Evolutionary conservation across 192 early-diverging fungal genomes (phyloP).

Genomic region (Coemansia sp.): DNA sequence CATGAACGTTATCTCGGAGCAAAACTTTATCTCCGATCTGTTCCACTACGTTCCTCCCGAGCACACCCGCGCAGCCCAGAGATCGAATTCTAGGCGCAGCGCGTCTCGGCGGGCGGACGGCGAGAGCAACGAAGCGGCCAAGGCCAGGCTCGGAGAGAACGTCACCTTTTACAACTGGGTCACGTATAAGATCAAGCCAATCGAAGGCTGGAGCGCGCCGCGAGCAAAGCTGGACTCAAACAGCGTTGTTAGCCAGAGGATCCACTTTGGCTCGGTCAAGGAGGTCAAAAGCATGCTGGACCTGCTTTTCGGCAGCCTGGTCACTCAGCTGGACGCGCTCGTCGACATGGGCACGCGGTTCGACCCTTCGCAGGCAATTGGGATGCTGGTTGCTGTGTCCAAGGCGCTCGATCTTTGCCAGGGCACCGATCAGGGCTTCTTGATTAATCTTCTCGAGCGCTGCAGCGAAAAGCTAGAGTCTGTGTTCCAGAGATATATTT

Average conservation of each 20-base stretch:
- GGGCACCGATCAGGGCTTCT: slow-evolving; percentile 69
- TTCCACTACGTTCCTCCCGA: slow-evolving; percentile 65
- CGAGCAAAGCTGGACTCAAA: slow-evolving; percentile 45
- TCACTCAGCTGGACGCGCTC: slow-evolving; percentile 66
- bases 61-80: slow-evolving; percentile 34
- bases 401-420: slow-evolving; percentile 64
- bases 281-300: slow-evolving; percentile 74
- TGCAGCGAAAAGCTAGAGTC: slow-evolving; percentile 62
- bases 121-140: slow-evolving; percentile 10
- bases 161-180: slow-evolving; percentile 52
- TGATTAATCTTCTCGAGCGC: slow-evolving; percentile 63
- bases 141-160: slow-evolving; percentile 23
- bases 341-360: slow-evolving; percentile 74
- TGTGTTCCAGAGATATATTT: slow-evolving; percentile 79
- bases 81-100: not conserved
- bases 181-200: slow-evolving; percentile 35
- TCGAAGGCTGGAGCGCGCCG: slow-evolving; percentile 37
- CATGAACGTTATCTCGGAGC: slow-evolving; percentile 72
- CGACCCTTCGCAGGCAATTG: slow-evolving; percentile 70
- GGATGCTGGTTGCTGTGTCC: slow-evolving; percentile 83
- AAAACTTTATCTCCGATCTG: slow-evolving; percentile 88
- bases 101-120: not conserved
- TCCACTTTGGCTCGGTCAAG: slow-evolving; percentile 50
- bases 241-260: slow-evolving; percentile 36
- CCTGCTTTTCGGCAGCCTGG: slow-evolving; percentile 70